phyloP scores from a whole-genome alignment of 345 rosid species.

The Hibiscus tridactylites region DNA sequence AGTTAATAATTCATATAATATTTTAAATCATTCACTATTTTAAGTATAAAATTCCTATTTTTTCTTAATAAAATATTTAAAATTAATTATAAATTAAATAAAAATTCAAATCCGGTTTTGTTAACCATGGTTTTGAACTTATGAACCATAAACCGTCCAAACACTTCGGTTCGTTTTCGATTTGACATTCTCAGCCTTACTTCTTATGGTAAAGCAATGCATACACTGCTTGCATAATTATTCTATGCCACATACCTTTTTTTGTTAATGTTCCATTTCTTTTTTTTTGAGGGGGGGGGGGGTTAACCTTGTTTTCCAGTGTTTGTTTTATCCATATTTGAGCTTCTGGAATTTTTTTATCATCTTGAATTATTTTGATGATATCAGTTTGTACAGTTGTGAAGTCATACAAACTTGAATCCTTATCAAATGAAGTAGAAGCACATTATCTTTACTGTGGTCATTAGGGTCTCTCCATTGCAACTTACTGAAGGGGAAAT shows the following conservation, averaged over 20 bases:
- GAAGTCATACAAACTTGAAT: conserved; percentile 2
- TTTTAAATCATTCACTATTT: no score
- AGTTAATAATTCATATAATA: no score
- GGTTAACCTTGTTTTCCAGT: background rate
- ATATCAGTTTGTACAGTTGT: background rate
- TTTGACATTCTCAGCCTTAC: background rate
- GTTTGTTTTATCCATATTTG: background rate
- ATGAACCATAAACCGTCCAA: no score
- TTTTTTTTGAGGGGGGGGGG: background rate
- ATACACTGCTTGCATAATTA: background rate
- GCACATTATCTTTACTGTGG: background rate
- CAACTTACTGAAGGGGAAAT: background rate
- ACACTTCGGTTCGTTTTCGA: no score
- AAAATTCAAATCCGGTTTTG: no score
- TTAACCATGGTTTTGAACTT: no score
- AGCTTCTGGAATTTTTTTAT: background rate
- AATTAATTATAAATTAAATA: no score
- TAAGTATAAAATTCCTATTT: no score
- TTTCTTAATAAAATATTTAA: no score
- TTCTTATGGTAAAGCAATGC: background rate
- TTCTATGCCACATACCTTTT: background rate
- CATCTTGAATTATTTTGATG: background rate
- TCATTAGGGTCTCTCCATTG: background rate
- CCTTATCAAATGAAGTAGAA: background rate
- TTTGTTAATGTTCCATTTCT: background rate